Percentiles rank a stretch among this genome's conserved stretches.
phyloP scores from a whole-genome alignment of 441 rosid species.

The Brassica hybrid region DNA sequence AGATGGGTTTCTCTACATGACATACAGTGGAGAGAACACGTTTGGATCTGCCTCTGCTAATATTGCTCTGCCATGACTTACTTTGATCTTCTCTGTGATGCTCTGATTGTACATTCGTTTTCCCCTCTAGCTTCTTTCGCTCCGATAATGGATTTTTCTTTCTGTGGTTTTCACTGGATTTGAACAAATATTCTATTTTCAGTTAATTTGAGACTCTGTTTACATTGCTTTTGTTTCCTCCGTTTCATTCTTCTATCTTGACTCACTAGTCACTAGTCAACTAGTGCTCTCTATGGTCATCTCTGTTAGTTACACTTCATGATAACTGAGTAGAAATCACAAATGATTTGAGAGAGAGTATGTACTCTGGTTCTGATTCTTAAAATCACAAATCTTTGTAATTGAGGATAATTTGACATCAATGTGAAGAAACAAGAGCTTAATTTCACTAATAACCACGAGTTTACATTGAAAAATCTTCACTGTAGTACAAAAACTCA shows the following conservation, averaged over 20 bases:
- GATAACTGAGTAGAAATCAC: neutral
- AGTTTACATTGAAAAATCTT: neutral
- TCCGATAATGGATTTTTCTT: no score
- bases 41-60: conserved; percentile 25
- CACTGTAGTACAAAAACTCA: neutral
- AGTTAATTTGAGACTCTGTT: neutral
- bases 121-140: no score
- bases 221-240: neutral
- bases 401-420: neutral
- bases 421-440: neutral
- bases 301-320: neutral
- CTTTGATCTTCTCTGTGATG: no score
- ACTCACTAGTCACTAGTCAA: neutral
- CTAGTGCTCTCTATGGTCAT: neutral
- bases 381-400: neutral
- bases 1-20: conserved; percentile 78
- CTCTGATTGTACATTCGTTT: no score
- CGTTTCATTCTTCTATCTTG: neutral
- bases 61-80: no score
- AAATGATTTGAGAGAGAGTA: neutral
- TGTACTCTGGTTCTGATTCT: neutral
- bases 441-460: neutral
- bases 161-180: no score
- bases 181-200: neutral
- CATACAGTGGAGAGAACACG: conserved; percentile 78